These are phyloP conservation scores for Penicillium roqueforti DNA, from an alignment of 495 filamentous ascomycete species.

Conservation along the genomic window DNA sequence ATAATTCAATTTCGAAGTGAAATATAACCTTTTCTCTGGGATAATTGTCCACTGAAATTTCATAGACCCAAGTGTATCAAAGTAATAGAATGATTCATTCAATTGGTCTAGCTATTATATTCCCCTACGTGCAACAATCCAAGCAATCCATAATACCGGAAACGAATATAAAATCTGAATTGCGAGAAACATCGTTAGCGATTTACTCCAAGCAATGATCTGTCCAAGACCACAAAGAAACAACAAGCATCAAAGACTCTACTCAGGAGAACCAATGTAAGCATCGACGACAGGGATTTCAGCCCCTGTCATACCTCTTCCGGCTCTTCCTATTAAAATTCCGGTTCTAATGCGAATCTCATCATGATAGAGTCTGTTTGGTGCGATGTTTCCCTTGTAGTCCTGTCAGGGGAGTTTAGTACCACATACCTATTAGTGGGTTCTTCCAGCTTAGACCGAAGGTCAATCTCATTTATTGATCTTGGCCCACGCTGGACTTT, in stretches of 20 bases:
- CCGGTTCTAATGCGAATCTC: conserved; percentile 41
- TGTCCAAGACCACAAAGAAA: conserved; percentile 5
- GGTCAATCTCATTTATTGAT: not conserved
- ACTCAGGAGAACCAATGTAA: conserved; percentile 52
- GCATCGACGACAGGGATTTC: conserved; percentile 43
- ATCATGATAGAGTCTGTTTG: conserved; percentile 35
- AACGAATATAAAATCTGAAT: not conserved
- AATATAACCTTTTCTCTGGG: not conserved
- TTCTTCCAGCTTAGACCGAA: not conserved
- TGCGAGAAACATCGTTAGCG: conserved; percentile 10
- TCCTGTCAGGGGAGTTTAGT: not conserved
- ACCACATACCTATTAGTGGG: conserved; percentile 4
- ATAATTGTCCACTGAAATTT: not conserved
- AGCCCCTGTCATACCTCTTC: conserved; percentile 46
- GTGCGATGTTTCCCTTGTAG: conserved; percentile 9
- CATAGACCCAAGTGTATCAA: not conserved
- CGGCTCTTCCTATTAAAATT: conserved; percentile 50
- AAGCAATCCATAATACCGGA: not conserved
- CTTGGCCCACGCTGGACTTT: not conserved
- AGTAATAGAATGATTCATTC: not conserved
- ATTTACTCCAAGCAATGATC: conserved; percentile 3
- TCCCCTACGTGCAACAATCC: not conserved
- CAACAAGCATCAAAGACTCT: conserved; percentile 21
- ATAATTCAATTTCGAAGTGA: conserved; percentile 18
- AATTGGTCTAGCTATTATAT: not conserved